A percentile compares a stretch with the other conserved stretches of the same genome.
phyloP scores from a whole-genome alignment of 306 rosid genomes.

The Senna siamea region DNA sequence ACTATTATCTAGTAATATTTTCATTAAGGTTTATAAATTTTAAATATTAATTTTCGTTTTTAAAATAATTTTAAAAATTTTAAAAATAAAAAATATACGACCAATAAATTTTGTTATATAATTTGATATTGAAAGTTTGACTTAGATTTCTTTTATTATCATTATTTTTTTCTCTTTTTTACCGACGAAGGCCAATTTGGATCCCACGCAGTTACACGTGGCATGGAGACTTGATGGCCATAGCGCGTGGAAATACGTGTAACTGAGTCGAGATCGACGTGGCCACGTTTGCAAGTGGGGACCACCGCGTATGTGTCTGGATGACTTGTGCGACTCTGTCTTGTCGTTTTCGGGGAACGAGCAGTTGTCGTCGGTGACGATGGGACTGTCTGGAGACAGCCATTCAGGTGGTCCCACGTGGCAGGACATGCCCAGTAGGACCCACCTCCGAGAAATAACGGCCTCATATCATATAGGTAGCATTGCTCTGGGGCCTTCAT shows the following conservation, averaged over 20 bases:
- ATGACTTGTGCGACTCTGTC: slow-evolving; percentile 46
- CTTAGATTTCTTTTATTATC: too few relatives aligned
- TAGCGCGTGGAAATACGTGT: slow-evolving; percentile 74
- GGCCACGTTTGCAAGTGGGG: slow-evolving; percentile 68
- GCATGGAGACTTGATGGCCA: slow-evolving; percentile 26
- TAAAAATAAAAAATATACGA: too few relatives aligned
- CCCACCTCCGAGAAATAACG: slow-evolving; percentile 18
- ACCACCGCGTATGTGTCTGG: slow-evolving; percentile 50
- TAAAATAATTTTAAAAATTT: too few relatives aligned
- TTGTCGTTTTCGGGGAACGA: slow-evolving; percentile 49
- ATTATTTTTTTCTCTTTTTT: too few relatives aligned
- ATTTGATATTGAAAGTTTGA: too few relatives aligned
- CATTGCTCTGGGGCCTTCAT: slow-evolving; percentile 8
- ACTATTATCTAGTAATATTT: too few relatives aligned
- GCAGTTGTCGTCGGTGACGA: slow-evolving; percentile 62
- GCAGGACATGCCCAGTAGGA: slow-evolving; percentile 24
- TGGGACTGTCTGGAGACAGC: slow-evolving; percentile 50
- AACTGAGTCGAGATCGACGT: slow-evolving; percentile 53
- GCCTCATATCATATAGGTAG: slow-evolving; percentile 37
- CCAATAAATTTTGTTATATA: too few relatives aligned
- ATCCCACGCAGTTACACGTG: slow-evolving; percentile 45
- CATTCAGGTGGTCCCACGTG: slow-evolving; percentile 47
- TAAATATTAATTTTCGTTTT: too few relatives aligned
- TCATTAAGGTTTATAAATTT: too few relatives aligned
- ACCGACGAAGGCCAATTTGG: neutral